Percentiles rank a stretch among this genome's conserved stretches.
phyloP scores from a whole-genome alignment of 192 early-diverging fungal species.

The Coemansia sp. region DNA sequence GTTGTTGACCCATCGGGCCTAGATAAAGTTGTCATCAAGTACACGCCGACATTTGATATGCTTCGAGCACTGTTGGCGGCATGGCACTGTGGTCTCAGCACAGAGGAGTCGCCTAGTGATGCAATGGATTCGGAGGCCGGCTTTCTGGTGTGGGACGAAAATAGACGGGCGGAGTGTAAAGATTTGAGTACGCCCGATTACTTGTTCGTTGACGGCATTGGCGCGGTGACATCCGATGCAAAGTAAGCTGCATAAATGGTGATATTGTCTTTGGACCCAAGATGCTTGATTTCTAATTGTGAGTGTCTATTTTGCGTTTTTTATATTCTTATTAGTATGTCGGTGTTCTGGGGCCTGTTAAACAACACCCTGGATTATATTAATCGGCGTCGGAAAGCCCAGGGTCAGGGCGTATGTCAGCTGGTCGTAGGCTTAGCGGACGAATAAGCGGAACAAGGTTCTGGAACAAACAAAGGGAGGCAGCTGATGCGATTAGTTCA shows the following conservation, averaged over 20 bases:
- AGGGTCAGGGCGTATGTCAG: constrained; percentile 13
- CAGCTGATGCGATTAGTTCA: neutral
- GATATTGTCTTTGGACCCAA: neutral
- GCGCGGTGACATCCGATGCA: constrained; percentile 21
- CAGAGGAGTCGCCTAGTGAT: neutral
- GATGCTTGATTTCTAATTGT: neutral
- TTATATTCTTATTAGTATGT: constrained; percentile 20
- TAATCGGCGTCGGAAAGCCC: constrained; percentile 16
- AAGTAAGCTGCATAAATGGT: constrained; percentile 21
- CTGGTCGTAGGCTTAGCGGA: constrained; percentile 25
- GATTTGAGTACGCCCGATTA: constrained; percentile 30
- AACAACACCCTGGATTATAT: constrained; percentile 47
- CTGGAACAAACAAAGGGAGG: neutral
- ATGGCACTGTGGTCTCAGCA: constrained; percentile 28
- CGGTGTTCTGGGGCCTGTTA: constrained; percentile 36
- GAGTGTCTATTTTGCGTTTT: neutral
- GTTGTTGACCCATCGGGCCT: constrained; percentile 11
- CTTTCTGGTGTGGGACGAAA: constrained; percentile 36
- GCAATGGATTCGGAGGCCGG: constrained; percentile 21
- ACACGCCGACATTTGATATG: constrained; percentile 26
- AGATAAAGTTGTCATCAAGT: constrained; percentile 31
- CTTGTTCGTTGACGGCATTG: constrained; percentile 46
- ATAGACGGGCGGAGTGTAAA: neutral
- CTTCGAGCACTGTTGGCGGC: constrained; percentile 44
- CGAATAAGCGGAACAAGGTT: neutral